A percentile compares a stretch with the other conserved stretches of the same genome.
Conservation (phyloP, 2,329 filamentous ascomycete genomes). For the Diplodia seriata region DNA sequence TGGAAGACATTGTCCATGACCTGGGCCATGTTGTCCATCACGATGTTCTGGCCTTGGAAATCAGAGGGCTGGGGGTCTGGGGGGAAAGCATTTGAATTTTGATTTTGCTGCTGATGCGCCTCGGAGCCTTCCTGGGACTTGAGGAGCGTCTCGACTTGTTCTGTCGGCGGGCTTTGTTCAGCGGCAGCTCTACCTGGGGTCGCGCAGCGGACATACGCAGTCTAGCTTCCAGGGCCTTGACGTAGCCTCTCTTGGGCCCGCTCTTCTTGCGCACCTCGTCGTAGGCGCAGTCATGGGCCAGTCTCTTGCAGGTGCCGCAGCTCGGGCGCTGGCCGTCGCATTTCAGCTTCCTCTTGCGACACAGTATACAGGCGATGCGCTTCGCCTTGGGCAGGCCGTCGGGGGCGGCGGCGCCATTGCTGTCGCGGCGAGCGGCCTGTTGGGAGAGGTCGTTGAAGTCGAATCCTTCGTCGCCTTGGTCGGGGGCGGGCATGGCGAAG, state of each 20-base stretch:
- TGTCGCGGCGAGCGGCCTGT: slow-evolving; percentile 47
- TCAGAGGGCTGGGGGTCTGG: not conserved
- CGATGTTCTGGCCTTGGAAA: slow-evolving; percentile 18
- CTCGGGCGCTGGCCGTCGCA: slow-evolving; percentile 86
- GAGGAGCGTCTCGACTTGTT: slow-evolving; percentile 90
- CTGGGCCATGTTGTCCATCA: slow-evolving; percentile 12
- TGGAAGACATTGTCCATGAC: slow-evolving; percentile 16
- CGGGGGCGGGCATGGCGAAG: slow-evolving; percentile 19
- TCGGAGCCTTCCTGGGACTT: slow-evolving; percentile 73
- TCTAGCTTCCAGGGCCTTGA: slow-evolving; percentile 90
- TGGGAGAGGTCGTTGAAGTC: slow-evolving; percentile 63
- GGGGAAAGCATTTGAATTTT: slow-evolving; percentile 5
- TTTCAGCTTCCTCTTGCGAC: slow-evolving; percentile 87
- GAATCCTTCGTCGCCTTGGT: slow-evolving; percentile 1
- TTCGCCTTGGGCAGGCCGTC: slow-evolving; percentile 72
- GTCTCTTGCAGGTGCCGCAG: slow-evolving; percentile 85
- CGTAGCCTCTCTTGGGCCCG: slow-evolving; percentile 91
- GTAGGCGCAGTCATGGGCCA: slow-evolving; percentile 87
- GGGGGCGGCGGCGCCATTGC: slow-evolving; percentile 56
- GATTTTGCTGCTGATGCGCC: slow-evolving; percentile 34
- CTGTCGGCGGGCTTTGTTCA: slow-evolving; percentile 55
- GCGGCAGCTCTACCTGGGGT: slow-evolving; percentile 6
- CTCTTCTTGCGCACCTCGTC: slow-evolving; percentile 94
- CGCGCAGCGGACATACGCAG: slow-evolving; percentile 68
- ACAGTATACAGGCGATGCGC: slow-evolving; percentile 92